Conservation (phyloP, 106 monocot species). For the Narthecium ossifragum region DNA sequence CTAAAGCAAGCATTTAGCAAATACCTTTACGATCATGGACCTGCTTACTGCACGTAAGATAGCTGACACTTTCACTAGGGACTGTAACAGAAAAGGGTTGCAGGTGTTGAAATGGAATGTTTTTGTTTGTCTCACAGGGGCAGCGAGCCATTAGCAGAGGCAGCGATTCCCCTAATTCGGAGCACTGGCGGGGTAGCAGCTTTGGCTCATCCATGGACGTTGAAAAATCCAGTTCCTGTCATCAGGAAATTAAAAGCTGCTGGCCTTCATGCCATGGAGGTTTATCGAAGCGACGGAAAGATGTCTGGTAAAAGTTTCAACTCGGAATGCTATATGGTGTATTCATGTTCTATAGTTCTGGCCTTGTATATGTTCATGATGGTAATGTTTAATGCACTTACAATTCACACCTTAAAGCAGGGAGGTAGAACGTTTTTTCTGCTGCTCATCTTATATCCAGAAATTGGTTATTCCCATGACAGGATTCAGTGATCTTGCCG, state of each 20-base stretch:
- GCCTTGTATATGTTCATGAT: not conserved
- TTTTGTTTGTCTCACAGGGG: conserved; percentile 39
- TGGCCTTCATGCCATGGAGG: conserved; percentile 89
- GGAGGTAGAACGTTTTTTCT: no score
- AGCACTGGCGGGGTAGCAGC: conserved; percentile 71
- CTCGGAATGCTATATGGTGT: not conserved
- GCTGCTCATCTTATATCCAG: no score
- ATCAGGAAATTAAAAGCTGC: conserved; percentile 59
- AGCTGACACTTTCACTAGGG: not conserved
- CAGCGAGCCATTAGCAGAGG: conserved; percentile 66
- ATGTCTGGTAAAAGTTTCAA: conserved; percentile 43
- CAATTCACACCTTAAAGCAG: no score
- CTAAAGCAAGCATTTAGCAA: conserved; percentile 77
- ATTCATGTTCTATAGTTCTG: not conserved
- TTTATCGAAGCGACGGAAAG: conserved; percentile 86
- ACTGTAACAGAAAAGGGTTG: not conserved
- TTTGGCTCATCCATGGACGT: conserved; percentile 91
- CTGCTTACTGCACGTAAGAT: conserved; percentile 88
- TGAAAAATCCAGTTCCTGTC: conserved; percentile 68
- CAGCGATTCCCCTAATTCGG: conserved; percentile 64
- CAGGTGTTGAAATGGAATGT: no score
- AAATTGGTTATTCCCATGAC: no score
- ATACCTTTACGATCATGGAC: conserved; percentile 87
- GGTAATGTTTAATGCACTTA: not conserved
- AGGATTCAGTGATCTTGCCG: conserved; percentile 84